Evolutionary conservation across 768 basidiomycete genomes (phyloP), one percentile per base, ranked within the genome.

Genomic region (Coprinellus micaceus): DNA sequence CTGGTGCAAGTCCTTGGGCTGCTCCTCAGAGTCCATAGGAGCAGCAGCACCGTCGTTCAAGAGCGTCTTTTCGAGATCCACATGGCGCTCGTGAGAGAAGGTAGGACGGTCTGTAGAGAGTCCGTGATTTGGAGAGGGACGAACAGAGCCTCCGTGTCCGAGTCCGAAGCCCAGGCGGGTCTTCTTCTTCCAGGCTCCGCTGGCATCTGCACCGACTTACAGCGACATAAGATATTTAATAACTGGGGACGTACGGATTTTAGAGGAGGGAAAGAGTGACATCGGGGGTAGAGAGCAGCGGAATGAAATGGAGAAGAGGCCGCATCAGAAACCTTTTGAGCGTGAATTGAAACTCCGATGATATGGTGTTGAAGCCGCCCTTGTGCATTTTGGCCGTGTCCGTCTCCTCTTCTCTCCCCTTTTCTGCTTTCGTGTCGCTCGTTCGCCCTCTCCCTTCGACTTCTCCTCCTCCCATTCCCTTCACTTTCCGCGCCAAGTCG

Each of bases 331-430:
- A 54, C 50, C 63, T 64, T 52, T 30, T 47, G 39, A 26, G 54
- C n/a, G n/a, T n/a, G n/a, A n/a, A 60, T 78, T 79, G n/a, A 70
- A 74, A 74, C 73, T 77, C 79, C 76, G 77, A 68, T 68, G 68
- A 71, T 70, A 36, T 52, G 21, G 25, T 50, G 48, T 50, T 29
- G 33, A 50, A 50, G 48, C 48, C 45, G 48, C 48, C 48, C 45
- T n/a, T n/a, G n/a, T n/a, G n/a, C n/a, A n/a, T n/a, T n/a, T n/a
- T n/a, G n/a, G n/a, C n/a, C n/a, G n/a, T n/a, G n/a, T n/a, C n/a
- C n/a, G n/a, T n/a, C n/a, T n/a, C n/a, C n/a, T n/a, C n/a, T n/a
- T n/a, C n/a, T n/a, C n/a, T n/a, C n/a, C n/a, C n/a, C n/a, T 24
- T 19, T 53, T 41, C 52, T 66, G 43, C 58, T 62, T 58, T 61